phyloP scores from a whole-genome alignment of 306 rosid genomes.

The Corylus heterophylla region DNA sequence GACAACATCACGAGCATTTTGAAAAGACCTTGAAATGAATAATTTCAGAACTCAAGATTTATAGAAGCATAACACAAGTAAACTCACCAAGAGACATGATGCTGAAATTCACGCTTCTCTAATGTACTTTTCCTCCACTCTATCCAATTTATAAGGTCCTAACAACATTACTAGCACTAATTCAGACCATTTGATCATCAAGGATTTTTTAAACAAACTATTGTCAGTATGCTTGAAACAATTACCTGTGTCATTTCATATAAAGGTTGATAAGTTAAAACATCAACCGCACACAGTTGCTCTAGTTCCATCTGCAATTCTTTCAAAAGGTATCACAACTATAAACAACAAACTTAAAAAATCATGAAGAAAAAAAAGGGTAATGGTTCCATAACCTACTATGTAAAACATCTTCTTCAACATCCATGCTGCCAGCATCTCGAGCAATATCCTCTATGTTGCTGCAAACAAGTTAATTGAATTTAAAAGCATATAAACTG shows the following conservation, averaged over 20 bases:
- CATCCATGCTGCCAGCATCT: slow-evolving; percentile 85
- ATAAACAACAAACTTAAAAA: slow-evolving; percentile 29
- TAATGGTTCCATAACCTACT: slow-evolving; percentile 59
- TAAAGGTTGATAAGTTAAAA: slow-evolving; percentile 70
- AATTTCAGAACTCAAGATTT: neutral
- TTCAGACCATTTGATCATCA: slow-evolving; percentile 21
- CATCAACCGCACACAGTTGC: slow-evolving; percentile 55
- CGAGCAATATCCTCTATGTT: slow-evolving; percentile 95
- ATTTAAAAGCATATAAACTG: slow-evolving; percentile 17
- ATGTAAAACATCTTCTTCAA: slow-evolving; percentile 74
- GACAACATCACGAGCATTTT: too few species aligned
- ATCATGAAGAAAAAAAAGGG: slow-evolving; percentile 17
- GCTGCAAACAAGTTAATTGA: slow-evolving; percentile 49
- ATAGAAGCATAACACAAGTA: slow-evolving; percentile 12
- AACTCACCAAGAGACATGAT: slow-evolving; percentile 76
- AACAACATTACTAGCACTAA: slow-evolving; percentile 21
- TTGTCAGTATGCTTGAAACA: slow-evolving; percentile 12
- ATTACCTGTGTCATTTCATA: slow-evolving; percentile 87
- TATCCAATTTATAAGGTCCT: slow-evolving; percentile 95
- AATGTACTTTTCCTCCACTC: slow-evolving; percentile 56
- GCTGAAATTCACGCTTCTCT: slow-evolving; percentile 86
- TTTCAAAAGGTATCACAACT: slow-evolving; percentile 40
- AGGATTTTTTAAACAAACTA: slow-evolving; percentile 21
- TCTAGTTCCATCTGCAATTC: slow-evolving; percentile 79
- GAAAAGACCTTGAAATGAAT: neutral